These are phyloP conservation scores for Erythrophleum fordii DNA, from an alignment of 306 rosid genomes.

Conservation along the genomic window DNA sequence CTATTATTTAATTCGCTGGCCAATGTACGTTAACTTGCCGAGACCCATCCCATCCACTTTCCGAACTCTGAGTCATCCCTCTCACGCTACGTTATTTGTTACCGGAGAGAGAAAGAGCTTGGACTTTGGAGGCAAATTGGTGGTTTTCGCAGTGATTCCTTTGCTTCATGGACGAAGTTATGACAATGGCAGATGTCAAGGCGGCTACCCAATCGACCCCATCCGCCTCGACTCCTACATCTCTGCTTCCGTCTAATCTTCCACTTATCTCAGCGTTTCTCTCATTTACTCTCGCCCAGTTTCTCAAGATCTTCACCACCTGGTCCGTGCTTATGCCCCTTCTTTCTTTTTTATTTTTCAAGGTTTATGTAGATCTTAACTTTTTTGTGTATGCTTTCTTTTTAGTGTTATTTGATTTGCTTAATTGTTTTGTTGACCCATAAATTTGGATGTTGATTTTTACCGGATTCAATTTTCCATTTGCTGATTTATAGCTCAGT, in stretches of 20 bases:
- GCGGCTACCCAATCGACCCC: constrained; percentile 48
- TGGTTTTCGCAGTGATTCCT: neutral
- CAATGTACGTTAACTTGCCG: neutral
- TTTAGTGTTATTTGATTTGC: neutral
- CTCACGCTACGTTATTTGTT: neutral
- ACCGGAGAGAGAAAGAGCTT: neutral
- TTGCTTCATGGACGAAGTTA: constrained; percentile 53
- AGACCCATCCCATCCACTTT: neutral
- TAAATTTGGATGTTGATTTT: constrained; percentile 6
- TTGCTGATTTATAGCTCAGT: neutral
- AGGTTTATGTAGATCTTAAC: neutral
- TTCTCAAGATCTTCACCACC: constrained; percentile 94
- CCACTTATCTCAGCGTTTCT: constrained; percentile 74
- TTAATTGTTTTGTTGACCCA: neutral
- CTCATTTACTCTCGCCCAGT: constrained; percentile 81
- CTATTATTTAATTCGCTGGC: neutral
- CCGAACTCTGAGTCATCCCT: neutral
- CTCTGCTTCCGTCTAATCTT: constrained; percentile 51
- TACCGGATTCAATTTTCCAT: neutral
- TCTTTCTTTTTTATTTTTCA: neutral
- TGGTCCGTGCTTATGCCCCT: constrained; percentile 54
- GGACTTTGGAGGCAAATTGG: neutral
- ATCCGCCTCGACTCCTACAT: constrained; percentile 13
- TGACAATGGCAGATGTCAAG: constrained; percentile 58
- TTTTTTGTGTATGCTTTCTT: neutral